These are phyloP conservation scores for Lodderomyces margitis DNA, from an alignment of 1,139 yeast genomes.

Conservation along the genomic window DNA sequence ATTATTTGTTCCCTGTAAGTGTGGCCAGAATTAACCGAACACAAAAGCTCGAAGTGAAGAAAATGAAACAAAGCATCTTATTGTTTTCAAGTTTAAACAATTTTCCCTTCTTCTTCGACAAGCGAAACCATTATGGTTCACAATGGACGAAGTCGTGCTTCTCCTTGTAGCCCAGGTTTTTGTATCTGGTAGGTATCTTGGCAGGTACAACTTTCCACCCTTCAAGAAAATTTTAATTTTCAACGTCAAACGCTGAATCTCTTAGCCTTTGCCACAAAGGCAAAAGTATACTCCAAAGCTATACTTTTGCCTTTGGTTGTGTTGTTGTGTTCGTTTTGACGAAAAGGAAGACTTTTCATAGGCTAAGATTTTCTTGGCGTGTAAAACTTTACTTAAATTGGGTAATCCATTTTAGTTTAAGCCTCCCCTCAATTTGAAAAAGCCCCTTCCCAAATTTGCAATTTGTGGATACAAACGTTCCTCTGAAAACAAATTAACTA, in stretches of 20 bases:
- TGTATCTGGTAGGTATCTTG: background rate
- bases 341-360: no score
- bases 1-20: background rate
- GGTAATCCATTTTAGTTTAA: no score
- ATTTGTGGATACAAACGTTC: conserved; percentile 1
- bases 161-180: background rate
- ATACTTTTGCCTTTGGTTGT: no score
- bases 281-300: background rate
- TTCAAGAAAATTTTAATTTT: background rate
- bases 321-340: no score
- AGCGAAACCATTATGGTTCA: background rate
- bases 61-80: background rate
- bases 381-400: no score
- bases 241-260: background rate
- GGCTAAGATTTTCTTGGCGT: conserved; percentile 2
- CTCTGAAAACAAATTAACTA: no score
- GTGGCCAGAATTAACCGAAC: background rate
- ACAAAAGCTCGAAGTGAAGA: background rate
- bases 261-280: background rate
- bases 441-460: no score
- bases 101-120: background rate
- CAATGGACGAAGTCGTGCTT: background rate
- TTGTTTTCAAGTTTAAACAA: background rate
- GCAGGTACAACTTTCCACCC: background rate
- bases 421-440: no score